Evolutionary conservation across 2,329 filamentous ascomycete species (phyloP), one percentile per base, ranked within the genome.

Genomic region (Alternaria arbusti): DNA sequence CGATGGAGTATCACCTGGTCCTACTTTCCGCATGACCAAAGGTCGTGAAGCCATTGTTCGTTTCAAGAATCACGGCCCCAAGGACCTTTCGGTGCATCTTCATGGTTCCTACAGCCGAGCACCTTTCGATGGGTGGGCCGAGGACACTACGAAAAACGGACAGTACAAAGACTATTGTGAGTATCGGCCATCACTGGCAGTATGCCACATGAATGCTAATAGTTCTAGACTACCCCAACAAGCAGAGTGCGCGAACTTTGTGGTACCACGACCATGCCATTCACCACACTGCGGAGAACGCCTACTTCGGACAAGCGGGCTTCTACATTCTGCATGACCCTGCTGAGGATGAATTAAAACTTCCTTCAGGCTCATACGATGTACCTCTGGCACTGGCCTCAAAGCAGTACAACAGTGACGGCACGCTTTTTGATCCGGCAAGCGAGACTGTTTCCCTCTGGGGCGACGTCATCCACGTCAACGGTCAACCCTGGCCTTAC

Each of bases 401-500:
- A 11, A 88, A 87, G 74, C 83, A 82, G 61, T 89, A 88, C 77
- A 83, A 86, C 61, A 49, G 71, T 1, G 84, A 86, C 59, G 87
- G 86, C 9, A 81, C 84, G 2, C 81, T 88, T 4, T 80, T 83
- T 45, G 83, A 83, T 6, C 82, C 84, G 2, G 32, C 0, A 78
- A 76, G 4, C n/a, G 85, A 88, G 68, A 79, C 74, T 0, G 77
- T 78, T 10, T 85, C 82, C 63, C 80, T 87, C 22, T 88, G 82
- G 65, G 87, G 87, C 51, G 87, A 89, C 68, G 79, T 86, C 11
- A 87, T 88, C 59, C 84, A 88, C 43, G 86, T 88, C 43, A 88
- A 89, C 70, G 85, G 85, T 1, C 83, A 86, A 68, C 87, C 87
- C 6, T 89, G 87, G 87, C 87, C 87, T 3, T 88, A 82, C 65